Conservation (phyloP, 2,329 filamentous ascomycete genomes). For the Coleophoma cylindrospora region DNA sequence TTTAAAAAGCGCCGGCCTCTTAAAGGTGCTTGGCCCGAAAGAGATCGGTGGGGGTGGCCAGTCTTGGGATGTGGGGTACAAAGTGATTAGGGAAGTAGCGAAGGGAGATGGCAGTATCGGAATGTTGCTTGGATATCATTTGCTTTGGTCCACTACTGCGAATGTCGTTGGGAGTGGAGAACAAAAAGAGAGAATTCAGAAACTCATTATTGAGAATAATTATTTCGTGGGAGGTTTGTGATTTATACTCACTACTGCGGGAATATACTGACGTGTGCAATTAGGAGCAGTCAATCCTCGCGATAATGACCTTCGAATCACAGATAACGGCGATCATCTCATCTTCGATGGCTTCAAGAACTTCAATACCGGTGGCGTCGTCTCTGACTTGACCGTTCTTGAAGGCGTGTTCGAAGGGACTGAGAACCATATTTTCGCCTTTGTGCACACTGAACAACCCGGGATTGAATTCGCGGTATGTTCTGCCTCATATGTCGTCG, state of each 20-base stretch:
- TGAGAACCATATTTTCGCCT: slow-evolving; percentile 56
- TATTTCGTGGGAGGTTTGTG: slow-evolving; percentile 54
- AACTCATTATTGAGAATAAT: slow-evolving; percentile 57
- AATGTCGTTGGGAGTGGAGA: slow-evolving; percentile 54
- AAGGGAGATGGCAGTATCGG: slow-evolving; percentile 61
- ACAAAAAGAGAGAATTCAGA: slow-evolving; percentile 51
- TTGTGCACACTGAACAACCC: slow-evolving; percentile 51
- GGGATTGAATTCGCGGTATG: slow-evolving; percentile 46
- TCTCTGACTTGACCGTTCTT: slow-evolving; percentile 61
- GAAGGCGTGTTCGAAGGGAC: slow-evolving; percentile 57
- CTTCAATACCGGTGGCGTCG: slow-evolving; percentile 64
- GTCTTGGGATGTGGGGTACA: slow-evolving; percentile 50
- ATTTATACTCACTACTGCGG: neutral
- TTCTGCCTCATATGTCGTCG: neutral
- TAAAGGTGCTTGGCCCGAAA: slow-evolving; percentile 43
- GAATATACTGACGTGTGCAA: neutral
- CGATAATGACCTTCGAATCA: slow-evolving; percentile 55
- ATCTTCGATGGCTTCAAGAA: slow-evolving; percentile 59
- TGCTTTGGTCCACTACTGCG: slow-evolving; percentile 58
- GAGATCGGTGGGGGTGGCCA: slow-evolving; percentile 48
- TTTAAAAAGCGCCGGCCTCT: slow-evolving; percentile 44
- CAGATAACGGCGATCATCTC: slow-evolving; percentile 45
- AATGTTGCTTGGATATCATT: slow-evolving; percentile 61
- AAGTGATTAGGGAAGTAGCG: slow-evolving; percentile 55
- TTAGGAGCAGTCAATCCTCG: slow-evolving; percentile 58